These are phyloP conservation scores for Nannochloropsis salina DNA, from an alignment of 108 stramenopile genomes.

Conservation along the genomic window DNA sequence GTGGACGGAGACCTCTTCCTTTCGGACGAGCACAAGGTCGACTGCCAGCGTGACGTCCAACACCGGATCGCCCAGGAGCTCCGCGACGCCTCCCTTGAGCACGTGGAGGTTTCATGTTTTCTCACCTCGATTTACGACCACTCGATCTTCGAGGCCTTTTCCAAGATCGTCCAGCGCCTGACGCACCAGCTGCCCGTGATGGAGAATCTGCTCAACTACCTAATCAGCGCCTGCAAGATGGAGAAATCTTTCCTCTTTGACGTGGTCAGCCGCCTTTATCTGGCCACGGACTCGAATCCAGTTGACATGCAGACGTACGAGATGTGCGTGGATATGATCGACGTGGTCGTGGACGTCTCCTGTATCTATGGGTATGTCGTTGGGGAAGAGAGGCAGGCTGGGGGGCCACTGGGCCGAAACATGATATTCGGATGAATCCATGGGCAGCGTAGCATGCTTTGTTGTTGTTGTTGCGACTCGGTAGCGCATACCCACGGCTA, in stretches of 20 bases:
- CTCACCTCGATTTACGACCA: constrained; percentile 95
- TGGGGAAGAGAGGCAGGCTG: constrained; percentile 17
- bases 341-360: constrained; percentile 96
- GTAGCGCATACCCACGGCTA: not conserved
- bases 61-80: constrained; percentile 52
- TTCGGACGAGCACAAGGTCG: constrained; percentile 91
- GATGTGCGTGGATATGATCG: constrained; percentile 97
- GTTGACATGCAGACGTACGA: constrained; percentile 89
- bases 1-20: constrained; percentile 97
- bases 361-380: constrained; percentile 80
- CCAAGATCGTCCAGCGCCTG: constrained; percentile 63
- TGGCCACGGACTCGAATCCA: constrained; percentile 90
- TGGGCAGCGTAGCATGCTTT: not conserved
- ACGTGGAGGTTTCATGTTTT: constrained; percentile 67
- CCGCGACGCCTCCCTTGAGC: constrained; percentile 52
- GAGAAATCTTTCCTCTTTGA: constrained; percentile 96
- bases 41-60: constrained; percentile 81
- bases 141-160: constrained; percentile 86
- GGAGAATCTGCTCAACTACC: constrained; percentile 83
- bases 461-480: not conserved
- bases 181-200: constrained; percentile 87
- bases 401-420: not conserved
- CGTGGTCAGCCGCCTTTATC: constrained; percentile 91
- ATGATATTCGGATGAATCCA: not conserved
- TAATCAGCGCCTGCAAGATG: constrained; percentile 78